Evolutionary conservation across 1,139 yeast species (phyloP).

Genomic region (Pneumocystis canis): DNA sequence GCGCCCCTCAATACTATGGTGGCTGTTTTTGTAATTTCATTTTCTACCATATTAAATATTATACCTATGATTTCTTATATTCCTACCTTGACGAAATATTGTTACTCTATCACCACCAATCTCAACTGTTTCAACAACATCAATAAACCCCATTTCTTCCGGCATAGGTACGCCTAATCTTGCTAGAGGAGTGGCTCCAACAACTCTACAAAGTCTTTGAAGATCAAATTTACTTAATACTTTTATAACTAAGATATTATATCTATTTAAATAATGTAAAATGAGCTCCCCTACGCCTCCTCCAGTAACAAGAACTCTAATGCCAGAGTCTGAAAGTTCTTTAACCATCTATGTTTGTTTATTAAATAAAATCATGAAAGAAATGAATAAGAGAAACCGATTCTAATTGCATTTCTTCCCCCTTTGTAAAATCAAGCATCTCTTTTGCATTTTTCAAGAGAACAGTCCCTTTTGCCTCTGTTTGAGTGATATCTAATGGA

Average conservation of each 20-base stretch:
- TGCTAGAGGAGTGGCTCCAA: slow-evolving; percentile 94
- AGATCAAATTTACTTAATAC: slow-evolving; percentile 89
- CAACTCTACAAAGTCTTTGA: slow-evolving; percentile 85
- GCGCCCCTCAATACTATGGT: slow-evolving; percentile 93
- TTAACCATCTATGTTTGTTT: slow-evolving; percentile 42
- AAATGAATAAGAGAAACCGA: slow-evolving; percentile 21
- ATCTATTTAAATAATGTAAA: slow-evolving; percentile 78
- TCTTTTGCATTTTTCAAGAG: slow-evolving; percentile 88
- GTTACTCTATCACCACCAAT: slow-evolving; percentile 98
- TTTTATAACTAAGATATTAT: slow-evolving; percentile 67
- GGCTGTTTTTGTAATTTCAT: slow-evolving; percentile 55
- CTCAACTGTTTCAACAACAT: slow-evolving; percentile 77
- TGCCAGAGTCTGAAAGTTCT: slow-evolving; percentile 73
- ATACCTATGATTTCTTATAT: slow-evolving; percentile 17
- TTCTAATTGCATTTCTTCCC: slow-evolving; percentile 90
- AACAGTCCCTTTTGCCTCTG: slow-evolving; percentile 96
- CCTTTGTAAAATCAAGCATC: slow-evolving; percentile 89
- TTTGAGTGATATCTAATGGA: slow-evolving; percentile 84
- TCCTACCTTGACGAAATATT: slow-evolving; percentile 64
- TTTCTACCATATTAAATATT: slow-evolving; percentile 8
- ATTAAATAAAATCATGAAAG: neutral
- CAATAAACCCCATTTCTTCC: slow-evolving; percentile 82
- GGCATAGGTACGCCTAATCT: slow-evolving; percentile 92
- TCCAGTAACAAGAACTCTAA: slow-evolving; percentile 81
- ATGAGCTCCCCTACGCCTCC: slow-evolving; percentile 87